These are phyloP conservation scores for Nyssa sinensis DNA, from an alignment of 148 eudicot genomes.

Conservation along the genomic window DNA sequence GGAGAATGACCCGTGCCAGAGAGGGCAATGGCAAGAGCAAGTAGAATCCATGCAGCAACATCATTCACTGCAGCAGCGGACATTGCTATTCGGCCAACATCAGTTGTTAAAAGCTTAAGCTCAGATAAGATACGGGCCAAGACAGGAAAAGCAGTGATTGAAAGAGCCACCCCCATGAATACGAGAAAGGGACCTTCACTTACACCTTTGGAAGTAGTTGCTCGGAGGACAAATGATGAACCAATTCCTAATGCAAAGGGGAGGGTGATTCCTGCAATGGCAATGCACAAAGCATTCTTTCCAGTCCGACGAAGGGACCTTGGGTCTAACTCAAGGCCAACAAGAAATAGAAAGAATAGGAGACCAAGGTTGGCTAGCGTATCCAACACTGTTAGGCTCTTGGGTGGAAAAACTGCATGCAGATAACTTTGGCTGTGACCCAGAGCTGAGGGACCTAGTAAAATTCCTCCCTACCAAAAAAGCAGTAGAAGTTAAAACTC, in stretches of 20 bases:
- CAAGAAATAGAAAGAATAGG: conserved; percentile 75
- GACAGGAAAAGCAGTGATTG: conserved; percentile 85
- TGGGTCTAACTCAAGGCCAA: conserved; percentile 75
- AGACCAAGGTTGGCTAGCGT: conserved; percentile 86
- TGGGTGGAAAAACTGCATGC: conserved; percentile 56
- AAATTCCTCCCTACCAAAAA: conserved; percentile 71
- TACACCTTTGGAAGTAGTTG: conserved; percentile 57
- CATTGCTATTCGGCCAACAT: conserved; percentile 83
- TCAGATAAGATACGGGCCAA: conserved; percentile 85
- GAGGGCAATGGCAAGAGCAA: conserved; percentile 75
- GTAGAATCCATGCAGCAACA: conserved; percentile 85
- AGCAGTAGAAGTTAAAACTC: background rate
- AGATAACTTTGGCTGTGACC: conserved; percentile 61
- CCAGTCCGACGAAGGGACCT: conserved; percentile 65
- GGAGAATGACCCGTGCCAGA: conserved; percentile 62
- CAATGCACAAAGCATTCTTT: conserved; percentile 64
- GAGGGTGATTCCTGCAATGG: conserved; percentile 66
- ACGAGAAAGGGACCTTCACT: conserved; percentile 64
- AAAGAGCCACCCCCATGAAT: conserved; percentile 86
- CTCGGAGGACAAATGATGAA: conserved; percentile 53
- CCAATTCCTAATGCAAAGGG: conserved; percentile 77
- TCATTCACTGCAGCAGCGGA: conserved; percentile 92
- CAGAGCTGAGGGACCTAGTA: conserved; percentile 82
- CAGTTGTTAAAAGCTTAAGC: conserved; percentile 79
- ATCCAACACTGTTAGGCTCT: conserved; percentile 70